These are phyloP conservation scores for Xylaria sp. DNA, from an alignment of 2,329 filamentous ascomycete species.

Conservation along the genomic window DNA sequence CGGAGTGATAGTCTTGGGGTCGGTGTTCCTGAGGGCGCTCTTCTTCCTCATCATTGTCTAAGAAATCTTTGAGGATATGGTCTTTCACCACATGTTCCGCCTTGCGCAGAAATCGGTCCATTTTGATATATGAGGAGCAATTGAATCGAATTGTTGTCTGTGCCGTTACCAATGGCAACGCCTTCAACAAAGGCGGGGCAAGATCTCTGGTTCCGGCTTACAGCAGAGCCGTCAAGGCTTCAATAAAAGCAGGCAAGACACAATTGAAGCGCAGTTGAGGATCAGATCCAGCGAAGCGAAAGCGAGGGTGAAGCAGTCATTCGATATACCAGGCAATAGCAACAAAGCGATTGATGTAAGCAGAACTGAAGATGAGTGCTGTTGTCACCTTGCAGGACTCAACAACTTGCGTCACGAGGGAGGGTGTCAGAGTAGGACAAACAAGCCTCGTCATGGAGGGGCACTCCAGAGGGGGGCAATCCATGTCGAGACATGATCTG, in stretches of 20 bases:
- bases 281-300: not conserved
- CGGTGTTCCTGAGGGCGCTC: not conserved
- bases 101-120: constrained; percentile 52
- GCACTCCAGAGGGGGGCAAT: not conserved
- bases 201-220: not conserved
- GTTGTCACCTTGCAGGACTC: constrained; percentile 1
- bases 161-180: not conserved
- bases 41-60: constrained; percentile 46
- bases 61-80: constrained; percentile 42
- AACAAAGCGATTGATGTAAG: not conserved
- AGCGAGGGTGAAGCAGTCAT: not conserved
- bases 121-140: constrained; percentile 29
- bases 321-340: not conserved
- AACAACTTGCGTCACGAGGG: constrained; percentile 10
- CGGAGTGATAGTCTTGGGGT: too few relatives aligned
- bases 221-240: not conserved
- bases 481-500: not conserved
- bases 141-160: not conserved
- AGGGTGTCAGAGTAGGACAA: not conserved
- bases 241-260: too few relatives aligned
- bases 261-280: too few relatives aligned
- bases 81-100: constrained; percentile 45
- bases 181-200: not conserved
- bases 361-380: not conserved
- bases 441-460: not conserved